phyloP scores from a whole-genome alignment of 2,329 filamentous ascomycete genomes.

The Fusarium ambrosium region DNA sequence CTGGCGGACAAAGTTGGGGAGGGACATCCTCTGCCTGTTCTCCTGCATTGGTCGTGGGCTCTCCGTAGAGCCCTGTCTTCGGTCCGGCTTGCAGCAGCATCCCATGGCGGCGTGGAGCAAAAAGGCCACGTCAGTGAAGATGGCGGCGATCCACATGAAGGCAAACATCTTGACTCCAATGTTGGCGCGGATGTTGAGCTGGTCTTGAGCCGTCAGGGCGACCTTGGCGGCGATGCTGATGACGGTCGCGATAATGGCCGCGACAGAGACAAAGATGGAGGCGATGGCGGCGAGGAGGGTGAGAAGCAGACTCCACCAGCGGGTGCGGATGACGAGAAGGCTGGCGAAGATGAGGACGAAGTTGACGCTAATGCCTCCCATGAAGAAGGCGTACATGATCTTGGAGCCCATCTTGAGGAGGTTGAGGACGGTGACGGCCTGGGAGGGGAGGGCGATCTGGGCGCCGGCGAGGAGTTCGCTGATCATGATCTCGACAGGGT shows the following conservation, averaged over 20 bases:
- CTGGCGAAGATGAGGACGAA: conserved; percentile 79
- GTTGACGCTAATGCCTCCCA: conserved; percentile 77
- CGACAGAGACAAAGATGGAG: conserved; percentile 76
- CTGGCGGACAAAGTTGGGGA: conserved; percentile 50
- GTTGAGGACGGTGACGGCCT: conserved; percentile 79
- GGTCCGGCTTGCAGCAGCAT: conserved; percentile 74
- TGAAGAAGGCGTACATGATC: conserved; percentile 92
- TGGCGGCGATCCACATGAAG: conserved; percentile 89
- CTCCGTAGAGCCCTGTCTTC: conserved; percentile 18
- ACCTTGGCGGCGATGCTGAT: conserved; percentile 87
- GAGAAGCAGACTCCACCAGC: conserved; percentile 76
- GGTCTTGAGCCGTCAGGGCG: conserved; percentile 77
- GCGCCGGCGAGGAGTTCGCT: conserved; percentile 85
- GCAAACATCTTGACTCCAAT: conserved; percentile 82
- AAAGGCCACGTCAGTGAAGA: conserved; percentile 76
- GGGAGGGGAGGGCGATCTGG: conserved; percentile 82
- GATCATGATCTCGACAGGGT: conserved; percentile 85
- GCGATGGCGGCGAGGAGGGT: conserved; percentile 76
- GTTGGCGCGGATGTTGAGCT: conserved; percentile 80
- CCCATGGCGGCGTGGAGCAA: conserved; percentile 80
- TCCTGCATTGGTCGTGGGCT: conserved; percentile 32
- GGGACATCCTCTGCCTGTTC: conserved; percentile 36
- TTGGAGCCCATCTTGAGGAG: conserved; percentile 82
- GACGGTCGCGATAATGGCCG: conserved; percentile 81
- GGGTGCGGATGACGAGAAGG: conserved; percentile 66